Evolutionary conservation across 768 basidiomycete species (phyloP).

Genomic region (Pleurotus citrinopileatus): DNA sequence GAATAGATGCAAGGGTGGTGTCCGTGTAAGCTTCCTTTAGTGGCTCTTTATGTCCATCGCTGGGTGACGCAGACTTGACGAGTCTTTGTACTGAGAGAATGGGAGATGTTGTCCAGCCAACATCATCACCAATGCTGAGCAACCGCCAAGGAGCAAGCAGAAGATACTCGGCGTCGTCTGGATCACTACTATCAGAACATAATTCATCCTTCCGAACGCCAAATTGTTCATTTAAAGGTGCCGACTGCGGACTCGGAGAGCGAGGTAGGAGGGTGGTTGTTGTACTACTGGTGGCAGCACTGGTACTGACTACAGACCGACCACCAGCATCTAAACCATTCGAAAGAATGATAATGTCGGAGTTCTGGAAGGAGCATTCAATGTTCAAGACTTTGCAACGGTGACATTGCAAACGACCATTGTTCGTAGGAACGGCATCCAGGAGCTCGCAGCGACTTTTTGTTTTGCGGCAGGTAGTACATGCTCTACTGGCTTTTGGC

Average conservation of each 20-base stretch:
- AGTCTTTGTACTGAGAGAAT: constrained; percentile 42
- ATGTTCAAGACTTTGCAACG: constrained; percentile 47
- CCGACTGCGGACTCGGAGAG: neutral
- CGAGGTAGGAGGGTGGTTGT: neutral
- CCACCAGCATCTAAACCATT: constrained; percentile 1
- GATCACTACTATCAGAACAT: no score
- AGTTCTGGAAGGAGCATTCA: constrained; percentile 43
- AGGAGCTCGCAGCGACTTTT: constrained; percentile 50
- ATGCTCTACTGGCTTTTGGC: constrained; percentile 42
- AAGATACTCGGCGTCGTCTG: neutral
- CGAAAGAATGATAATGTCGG: constrained; percentile 23
- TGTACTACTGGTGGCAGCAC: neutral
- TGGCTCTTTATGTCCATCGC: neutral
- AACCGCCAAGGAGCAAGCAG: constrained; percentile 33
- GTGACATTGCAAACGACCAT: constrained; percentile 35
- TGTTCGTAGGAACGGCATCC: constrained; percentile 26
- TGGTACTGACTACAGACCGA: neutral
- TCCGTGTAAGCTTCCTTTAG: neutral
- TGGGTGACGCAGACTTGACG: constrained; percentile 22
- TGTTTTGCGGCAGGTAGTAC: constrained; percentile 42
- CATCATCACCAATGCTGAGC: constrained; percentile 30
- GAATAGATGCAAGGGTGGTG: constrained; percentile 22
- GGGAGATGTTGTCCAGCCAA: constrained; percentile 43
- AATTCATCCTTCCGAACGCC: neutral
- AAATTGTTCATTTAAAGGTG: neutral